Base-by-base conservation (phyloP, 441 rosid species). In the Eutrema salsugineum region DNA sequence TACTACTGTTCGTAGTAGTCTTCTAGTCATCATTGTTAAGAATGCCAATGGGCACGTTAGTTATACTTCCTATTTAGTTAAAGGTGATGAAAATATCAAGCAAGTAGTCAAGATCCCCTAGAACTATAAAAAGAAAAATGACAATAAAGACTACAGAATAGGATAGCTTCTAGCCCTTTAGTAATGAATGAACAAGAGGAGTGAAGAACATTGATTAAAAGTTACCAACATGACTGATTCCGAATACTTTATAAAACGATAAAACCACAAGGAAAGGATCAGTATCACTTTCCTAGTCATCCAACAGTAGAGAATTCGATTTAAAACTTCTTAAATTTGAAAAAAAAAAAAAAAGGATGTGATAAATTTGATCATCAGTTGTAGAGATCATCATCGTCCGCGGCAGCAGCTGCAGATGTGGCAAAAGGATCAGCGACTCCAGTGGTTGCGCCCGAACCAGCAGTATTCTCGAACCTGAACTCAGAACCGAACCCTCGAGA, bases 381-480 rank as follows among this genome's bases (percentile, higher is more conserved):
- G 79, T 81, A 85, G 70, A 83, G 84, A 72, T 85, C 89, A 71
- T 83, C 89, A 53, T 83, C 89, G 27, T 81, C 87, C 2, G 73
- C 85, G 22, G 80, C 78, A 43, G 80, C 79, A 16, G 83, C 77
- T 5, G 77, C 55, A 11, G 82, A 71, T 7, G 86, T 72, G 32
- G 84, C 72, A 40, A 83, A 85, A 12, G 84, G 85, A 65, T 80
- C 83, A 1, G 83, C 75, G 14, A 78, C 76, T 63, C 75, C 78
- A 50, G 79, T 76, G 56, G 80, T 77, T 1, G 81, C 50, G 10
- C 79, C 79, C 47, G 81, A 61, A 48, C 80, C 84, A 16, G 81
- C 22, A 40, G 79, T 60, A 20, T 64, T 84, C 66, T 83, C 63
- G 63, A 85, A 85, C 82, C 84, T 80, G 62, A 85, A 83, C 49